phyloP scores from a whole-genome alignment of 2,329 filamentous ascomycete genomes.

The Colletotrichum viniferum region DNA sequence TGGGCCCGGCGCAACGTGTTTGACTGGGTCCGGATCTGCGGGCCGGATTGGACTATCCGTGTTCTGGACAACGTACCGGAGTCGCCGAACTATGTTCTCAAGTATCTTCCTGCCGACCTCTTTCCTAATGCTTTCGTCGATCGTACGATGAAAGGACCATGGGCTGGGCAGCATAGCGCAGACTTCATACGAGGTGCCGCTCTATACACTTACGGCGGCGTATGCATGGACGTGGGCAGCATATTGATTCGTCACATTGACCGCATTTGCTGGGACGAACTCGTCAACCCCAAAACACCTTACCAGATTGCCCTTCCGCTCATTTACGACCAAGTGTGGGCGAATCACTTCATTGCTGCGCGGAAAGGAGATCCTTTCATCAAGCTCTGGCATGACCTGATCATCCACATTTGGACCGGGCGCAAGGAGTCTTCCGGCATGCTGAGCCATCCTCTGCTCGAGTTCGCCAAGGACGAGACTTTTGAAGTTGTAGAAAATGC shows the following conservation, averaged over 20 bases:
- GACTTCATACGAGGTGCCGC: slow-evolving; percentile 50
- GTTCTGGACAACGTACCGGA: slow-evolving; percentile 40
- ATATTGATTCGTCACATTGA: slow-evolving; percentile 45
- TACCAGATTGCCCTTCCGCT: slow-evolving; percentile 29
- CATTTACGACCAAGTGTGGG: slow-evolving; percentile 31
- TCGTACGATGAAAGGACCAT: slow-evolving; percentile 46
- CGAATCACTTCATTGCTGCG: slow-evolving; percentile 48
- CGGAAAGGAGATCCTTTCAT: slow-evolving; percentile 47
- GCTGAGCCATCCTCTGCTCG: slow-evolving; percentile 34
- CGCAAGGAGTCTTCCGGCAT: slow-evolving; percentile 32
- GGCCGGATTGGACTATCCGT: slow-evolving; percentile 42
- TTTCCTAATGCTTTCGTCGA: slow-evolving; percentile 46
- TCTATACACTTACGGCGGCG: slow-evolving; percentile 44
- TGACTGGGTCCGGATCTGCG: slow-evolving; percentile 40
- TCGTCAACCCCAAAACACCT: slow-evolving; percentile 37
- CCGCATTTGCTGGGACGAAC: slow-evolving; percentile 44
- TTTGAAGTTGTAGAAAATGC: slow-evolving; percentile 23
- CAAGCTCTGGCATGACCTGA: slow-evolving; percentile 44
- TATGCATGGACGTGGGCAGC: slow-evolving; percentile 48
- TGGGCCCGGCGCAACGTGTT: slow-evolving; percentile 41
- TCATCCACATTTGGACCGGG: slow-evolving; percentile 38
- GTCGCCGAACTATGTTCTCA: slow-evolving; percentile 38
- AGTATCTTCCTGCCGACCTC: slow-evolving; percentile 36
- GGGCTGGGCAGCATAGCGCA: slow-evolving; percentile 46
- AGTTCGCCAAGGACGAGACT: slow-evolving; percentile 17